Evolutionary conservation across 371 early-diverging fungal species (phyloP), one percentile per base, ranked within the genome.

Genomic region (Mortierella polycephala): DNA sequence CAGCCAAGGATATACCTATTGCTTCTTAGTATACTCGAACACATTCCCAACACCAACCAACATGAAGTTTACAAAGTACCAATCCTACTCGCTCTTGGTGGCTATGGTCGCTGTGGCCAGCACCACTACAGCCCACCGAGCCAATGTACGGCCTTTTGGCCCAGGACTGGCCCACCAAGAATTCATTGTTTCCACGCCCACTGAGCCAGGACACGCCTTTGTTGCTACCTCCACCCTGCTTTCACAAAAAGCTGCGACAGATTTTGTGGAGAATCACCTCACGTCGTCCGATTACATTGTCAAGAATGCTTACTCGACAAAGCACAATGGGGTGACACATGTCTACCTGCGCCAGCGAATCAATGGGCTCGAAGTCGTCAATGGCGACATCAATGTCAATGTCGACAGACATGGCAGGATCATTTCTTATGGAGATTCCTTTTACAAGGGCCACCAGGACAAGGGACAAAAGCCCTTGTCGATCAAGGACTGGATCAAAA

Each of bases 311-410:
- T 94, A 94, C 74, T 87, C 84, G 45, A 87, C 90, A 62, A 88
- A 89, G 63, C 85, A 88, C 71, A 94, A 87, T 44, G 93, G 93
- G 6, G 88, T 94, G 7, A 93, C 95, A 5, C 96, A 95, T 63
- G 89, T 95, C 23, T 91, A 95, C 68, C 71, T 94, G 49, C 85
- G 88, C 62, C 96, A 95, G 74, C 75, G 84, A 10, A 83, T 93
- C 52, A 74, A 91, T 67, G 94, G 93, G 6, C 74, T 93, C 1
- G 91, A 92, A 70, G 93, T 96, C 9, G 82, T 89, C 56, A 96
- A 96, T 73, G 94, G 90, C 49, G 89, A 91, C 64, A 90, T 92
- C 70, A 95, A 95, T 74, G 84, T 96, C 77, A 94, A 95, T 68
- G 81, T 96, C 21, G 91, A 93, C 80, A 71, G 74, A 50, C 49